Evolutionary conservation across 441 rosid species (phyloP).

Genomic region (Geranium incanum): DNA sequence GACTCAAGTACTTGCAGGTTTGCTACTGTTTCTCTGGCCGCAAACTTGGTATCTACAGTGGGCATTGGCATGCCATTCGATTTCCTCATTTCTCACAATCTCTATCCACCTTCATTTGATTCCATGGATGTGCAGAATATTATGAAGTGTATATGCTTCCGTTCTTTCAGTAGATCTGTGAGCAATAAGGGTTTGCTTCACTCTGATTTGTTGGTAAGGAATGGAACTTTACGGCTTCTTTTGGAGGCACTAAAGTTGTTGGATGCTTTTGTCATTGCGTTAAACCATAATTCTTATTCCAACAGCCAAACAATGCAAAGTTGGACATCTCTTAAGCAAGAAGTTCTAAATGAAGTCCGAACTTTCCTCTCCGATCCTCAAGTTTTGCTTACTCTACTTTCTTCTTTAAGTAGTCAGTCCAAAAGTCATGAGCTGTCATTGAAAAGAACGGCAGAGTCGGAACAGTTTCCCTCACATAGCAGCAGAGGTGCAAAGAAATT

Average conservation of each 20-base stretch:
- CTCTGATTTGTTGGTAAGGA: slow-evolving; percentile 67
- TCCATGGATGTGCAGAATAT: slow-evolving; percentile 47
- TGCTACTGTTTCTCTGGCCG: slow-evolving; percentile 71
- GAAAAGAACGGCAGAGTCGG: slow-evolving; percentile 49
- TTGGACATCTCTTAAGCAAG: slow-evolving; percentile 49
- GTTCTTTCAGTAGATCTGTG: slow-evolving; percentile 59
- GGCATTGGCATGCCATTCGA: slow-evolving; percentile 42
- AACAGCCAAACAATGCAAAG: slow-evolving; percentile 29
- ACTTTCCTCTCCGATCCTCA: slow-evolving; percentile 76
- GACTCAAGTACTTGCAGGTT: slow-evolving; percentile 69
- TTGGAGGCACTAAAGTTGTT: slow-evolving; percentile 63
- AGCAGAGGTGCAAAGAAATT: slow-evolving; percentile 38
- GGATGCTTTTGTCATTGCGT: slow-evolving; percentile 48
- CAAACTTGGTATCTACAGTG: slow-evolving; percentile 59
- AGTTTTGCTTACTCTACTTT: slow-evolving; percentile 56
- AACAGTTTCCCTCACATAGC: slow-evolving; percentile 23
- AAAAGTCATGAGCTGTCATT: slow-evolving; percentile 25
- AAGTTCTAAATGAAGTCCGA: slow-evolving; percentile 57
- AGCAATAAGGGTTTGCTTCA: slow-evolving; percentile 86
- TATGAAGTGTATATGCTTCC: slow-evolving; percentile 64
- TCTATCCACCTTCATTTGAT: slow-evolving; percentile 36
- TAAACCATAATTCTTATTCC: slow-evolving; percentile 27
- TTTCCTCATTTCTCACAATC: slow-evolving; percentile 43
- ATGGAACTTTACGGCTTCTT: slow-evolving; percentile 78
- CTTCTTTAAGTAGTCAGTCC: slow-evolving; percentile 36